Evolutionary conservation across 2,329 filamentous ascomycete genomes (phyloP), one percentile per base, ranked within the genome.

Genomic region (Aureobasidium sp.): DNA sequence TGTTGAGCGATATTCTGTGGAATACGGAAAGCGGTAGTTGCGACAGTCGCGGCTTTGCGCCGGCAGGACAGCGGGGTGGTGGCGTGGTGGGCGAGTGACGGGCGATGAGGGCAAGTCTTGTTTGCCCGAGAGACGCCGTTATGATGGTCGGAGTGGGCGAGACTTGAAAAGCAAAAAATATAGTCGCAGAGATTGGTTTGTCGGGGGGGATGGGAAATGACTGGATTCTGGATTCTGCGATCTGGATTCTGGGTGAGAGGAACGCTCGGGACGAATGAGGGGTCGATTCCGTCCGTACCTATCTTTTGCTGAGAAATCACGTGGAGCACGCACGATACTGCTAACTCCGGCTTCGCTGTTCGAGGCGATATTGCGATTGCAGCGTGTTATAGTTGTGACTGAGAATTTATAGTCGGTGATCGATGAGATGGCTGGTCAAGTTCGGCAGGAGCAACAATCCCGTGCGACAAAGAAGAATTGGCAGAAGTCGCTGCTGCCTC

Each of bases 11-110:
- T 29, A 14, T 27, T 14, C 14, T 39, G 22, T 48, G 14, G 44
- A 31, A 27, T 58, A 34, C 5, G 34, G n/a, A 34, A 51, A 60
- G 57, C 25, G 57, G 11, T n/a, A 15, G 25, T 60, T 51, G 57
- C 57, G 57, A 34, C 25, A 39, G 36, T 51, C 25, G 57, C 57
- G 57, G 57, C 57, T 41, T 51, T 41, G 45, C 44, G 57, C 57
- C 57, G 57, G 44, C 15, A 25, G 51, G 57, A 60, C 36, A 17
- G 45, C 57, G 45, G 57, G 36, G 51, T 55, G 51, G 31, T 59
- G 55, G 45, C 57, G 57, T 60, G 57, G 57, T 60, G 57, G 55
- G 57, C 45, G 45, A 39, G 42, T 27, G 55, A 25, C 34, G 34
- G 42, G 8, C 20, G 25, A 58, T n/a, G 20, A 47, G 31, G 20